A percentile compares a stretch with the other conserved stretches of the same genome.
Evolutionary conservation across 2,329 filamentous ascomycete species (phyloP).

Genomic region (Diplocarpon mali): DNA sequence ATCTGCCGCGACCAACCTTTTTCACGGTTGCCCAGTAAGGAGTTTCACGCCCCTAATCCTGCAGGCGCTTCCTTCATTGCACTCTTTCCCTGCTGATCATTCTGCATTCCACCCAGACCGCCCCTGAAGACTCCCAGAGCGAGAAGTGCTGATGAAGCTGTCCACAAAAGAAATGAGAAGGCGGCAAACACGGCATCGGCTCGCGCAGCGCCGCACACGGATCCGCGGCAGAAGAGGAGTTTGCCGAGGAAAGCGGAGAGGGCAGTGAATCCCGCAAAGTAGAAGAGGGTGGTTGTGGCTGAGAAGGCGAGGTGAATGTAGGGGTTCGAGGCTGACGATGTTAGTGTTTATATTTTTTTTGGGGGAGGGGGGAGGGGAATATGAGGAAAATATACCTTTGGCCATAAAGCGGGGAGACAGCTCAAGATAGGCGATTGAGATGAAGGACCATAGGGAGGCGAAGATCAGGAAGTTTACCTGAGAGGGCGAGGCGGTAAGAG

Average conservation of each 20-base stretch:
- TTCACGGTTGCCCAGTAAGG: not conserved
- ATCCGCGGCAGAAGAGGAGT: constrained; percentile 45
- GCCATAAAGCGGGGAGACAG: constrained; percentile 33
- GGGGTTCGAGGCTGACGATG: constrained; percentile 34
- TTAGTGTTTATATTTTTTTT: not conserved
- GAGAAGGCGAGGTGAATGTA: constrained; percentile 40
- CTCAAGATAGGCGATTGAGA: constrained; percentile 45
- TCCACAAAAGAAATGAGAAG: constrained; percentile 43
- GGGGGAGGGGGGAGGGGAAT: not conserved
- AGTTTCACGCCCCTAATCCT: constrained; percentile 11
- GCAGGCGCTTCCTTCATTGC: constrained; percentile 23
- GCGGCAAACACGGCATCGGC: constrained; percentile 44
- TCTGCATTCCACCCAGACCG: constrained; percentile 25
- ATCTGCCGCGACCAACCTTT: not conserved
- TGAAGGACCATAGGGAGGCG: constrained; percentile 40
- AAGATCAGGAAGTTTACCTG: constrained; percentile 49
- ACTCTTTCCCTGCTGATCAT: constrained; percentile 19
- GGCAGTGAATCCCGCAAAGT: constrained; percentile 48
- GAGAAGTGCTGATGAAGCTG: constrained; percentile 35
- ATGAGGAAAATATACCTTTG: constrained; percentile 15
- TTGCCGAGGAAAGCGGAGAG: constrained; percentile 44
- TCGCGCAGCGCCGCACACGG: constrained; percentile 43
- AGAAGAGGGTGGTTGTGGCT: constrained; percentile 41
- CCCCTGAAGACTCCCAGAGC: constrained; percentile 38
- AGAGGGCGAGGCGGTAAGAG: constrained; percentile 40